These are phyloP conservation scores for Silene uniflora DNA, from an alignment of 148 eudicot species.

Conservation along the genomic window DNA sequence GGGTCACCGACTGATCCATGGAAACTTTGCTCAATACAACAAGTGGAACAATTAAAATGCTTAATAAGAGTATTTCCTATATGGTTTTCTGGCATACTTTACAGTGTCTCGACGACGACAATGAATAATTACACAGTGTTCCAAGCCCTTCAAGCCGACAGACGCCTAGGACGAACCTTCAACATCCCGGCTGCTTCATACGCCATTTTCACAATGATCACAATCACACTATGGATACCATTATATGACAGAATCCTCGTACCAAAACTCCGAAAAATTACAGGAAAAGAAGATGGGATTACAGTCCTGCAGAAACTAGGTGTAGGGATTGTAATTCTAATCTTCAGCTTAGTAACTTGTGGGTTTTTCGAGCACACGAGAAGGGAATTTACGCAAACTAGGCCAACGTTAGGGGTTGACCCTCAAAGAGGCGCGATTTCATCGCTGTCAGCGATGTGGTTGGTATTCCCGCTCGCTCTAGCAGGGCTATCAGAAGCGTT, in stretches of 20 bases:
- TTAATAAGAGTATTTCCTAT: conserved; percentile 53
- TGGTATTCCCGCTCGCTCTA: conserved; percentile 40
- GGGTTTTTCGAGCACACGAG: conserved; percentile 40
- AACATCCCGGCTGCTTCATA: conserved; percentile 61
- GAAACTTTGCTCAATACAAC: conserved; percentile 58
- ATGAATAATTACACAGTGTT: conserved; percentile 44
- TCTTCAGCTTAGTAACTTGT: conserved; percentile 30
- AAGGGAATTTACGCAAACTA: conserved; percentile 28
- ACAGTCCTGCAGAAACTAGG: conserved; percentile 57
- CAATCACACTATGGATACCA: conserved; percentile 52
- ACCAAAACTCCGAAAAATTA: conserved; percentile 41
- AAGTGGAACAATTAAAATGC: conserved; percentile 66
- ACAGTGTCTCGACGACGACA: conserved; percentile 26
- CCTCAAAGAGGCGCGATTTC: conserved; percentile 38
- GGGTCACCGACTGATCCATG: conserved; percentile 54
- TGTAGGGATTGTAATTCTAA: conserved; percentile 34
- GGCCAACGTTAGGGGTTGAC: conserved; percentile 32
- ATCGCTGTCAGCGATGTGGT: conserved; percentile 49
- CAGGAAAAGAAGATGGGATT: conserved; percentile 43
- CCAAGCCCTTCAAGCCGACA: conserved; percentile 62
- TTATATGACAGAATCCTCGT: conserved; percentile 58
- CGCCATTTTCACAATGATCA: conserved; percentile 44
- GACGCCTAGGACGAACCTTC: conserved; percentile 33
- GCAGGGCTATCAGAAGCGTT: conserved; percentile 59
- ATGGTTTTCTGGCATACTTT: conserved; percentile 51